Evolutionary conservation across 495 filamentous ascomycete genomes (phyloP), one percentile per base, ranked within the genome.

Genomic region (Penicillium riverlandense): DNA sequence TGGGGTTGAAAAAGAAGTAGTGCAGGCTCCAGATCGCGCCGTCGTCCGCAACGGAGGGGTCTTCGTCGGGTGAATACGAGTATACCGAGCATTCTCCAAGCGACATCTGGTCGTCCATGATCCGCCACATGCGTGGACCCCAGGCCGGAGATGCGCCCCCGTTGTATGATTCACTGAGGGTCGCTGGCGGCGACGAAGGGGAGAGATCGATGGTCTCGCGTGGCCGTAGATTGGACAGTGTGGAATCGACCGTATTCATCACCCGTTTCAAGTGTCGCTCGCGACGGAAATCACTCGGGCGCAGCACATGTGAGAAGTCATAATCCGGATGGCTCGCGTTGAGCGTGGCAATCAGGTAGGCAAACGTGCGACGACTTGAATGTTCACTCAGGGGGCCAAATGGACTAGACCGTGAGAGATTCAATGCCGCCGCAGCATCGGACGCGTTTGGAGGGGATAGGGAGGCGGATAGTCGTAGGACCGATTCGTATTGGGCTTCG

Each of bases 301-400:
- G 82, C 45, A 96, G 72, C 39, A 90, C 80, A 47, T 95, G 83
- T 2, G 88, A 92, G 67, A 97, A 97, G 64, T 97, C 91, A 62
- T 99, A 99, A 61, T 99, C 94, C 1, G 90, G 85, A 64, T 99
- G 90, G 33, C 85, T 90, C 1, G 91, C 91, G 53, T 99, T 99
- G n/a, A 99, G 74, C 1, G 94, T 96, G 10, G 92, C 92, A 57
- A 97, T 96, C 45, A 97, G 63, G 63, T 97, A 97, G 34, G 92
- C 90, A 65, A 92, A 97, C 0, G 87, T 95, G 38, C 90, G 82
- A 10, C 94, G 86, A 56, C 86, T 89, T 8, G 86, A 86, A 37
- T 85, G 78, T 48, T 96, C 85, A 41, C 84, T 86, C 38, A 98
- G 75, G 30, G 83, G 82, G 11, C 92, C 94, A 56, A 98, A 98